phyloP scores from a whole-genome alignment of 495 filamentous ascomycete species.

The Hypoxylon fragiforme region DNA sequence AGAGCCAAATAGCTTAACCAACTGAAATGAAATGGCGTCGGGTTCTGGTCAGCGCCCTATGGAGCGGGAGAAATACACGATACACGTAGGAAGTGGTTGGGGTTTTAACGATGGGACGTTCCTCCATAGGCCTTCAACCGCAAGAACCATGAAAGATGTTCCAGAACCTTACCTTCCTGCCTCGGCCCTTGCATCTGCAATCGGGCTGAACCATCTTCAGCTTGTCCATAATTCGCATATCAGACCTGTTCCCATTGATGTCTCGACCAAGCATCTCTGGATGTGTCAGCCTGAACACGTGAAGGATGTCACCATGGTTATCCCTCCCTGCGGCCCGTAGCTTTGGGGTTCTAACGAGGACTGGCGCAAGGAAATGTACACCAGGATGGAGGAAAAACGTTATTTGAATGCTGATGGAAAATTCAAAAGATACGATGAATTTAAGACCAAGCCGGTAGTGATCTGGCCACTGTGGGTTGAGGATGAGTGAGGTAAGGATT shows the following conservation, averaged over 20 bases:
- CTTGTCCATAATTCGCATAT: slow-evolving; percentile 27
- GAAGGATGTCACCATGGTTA: background rate
- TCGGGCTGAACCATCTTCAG: slow-evolving; percentile 34
- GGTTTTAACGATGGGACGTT: slow-evolving; percentile 33
- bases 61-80: slow-evolving; percentile 1
- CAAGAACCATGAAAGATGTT: slow-evolving; percentile 25
- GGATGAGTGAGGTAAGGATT: slow-evolving; percentile 33
- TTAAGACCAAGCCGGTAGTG: slow-evolving; percentile 25
- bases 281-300: slow-evolving; percentile 13
- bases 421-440: slow-evolving; percentile 3
- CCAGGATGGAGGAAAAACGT: slow-evolving; percentile 3
- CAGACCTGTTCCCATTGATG: slow-evolving; percentile 15
- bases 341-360: slow-evolving; percentile 22
- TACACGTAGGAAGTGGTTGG: slow-evolving; percentile 29
- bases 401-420: background rate
- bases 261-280: slow-evolving; percentile 26
- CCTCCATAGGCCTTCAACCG: slow-evolving; percentile 14
- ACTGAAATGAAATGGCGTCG: too few relatives aligned
- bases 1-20: too few relatives aligned
- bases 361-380: slow-evolving; percentile 2
- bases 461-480: slow-evolving; percentile 38
- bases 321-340: slow-evolving; percentile 23
- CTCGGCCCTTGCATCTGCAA: slow-evolving; percentile 5
- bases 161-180: slow-evolving; percentile 22
- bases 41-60: too few relatives aligned